These are phyloP conservation scores for Ambrosia trifida DNA, from an alignment of 129 eudicot species.

Conservation along the genomic window DNA sequence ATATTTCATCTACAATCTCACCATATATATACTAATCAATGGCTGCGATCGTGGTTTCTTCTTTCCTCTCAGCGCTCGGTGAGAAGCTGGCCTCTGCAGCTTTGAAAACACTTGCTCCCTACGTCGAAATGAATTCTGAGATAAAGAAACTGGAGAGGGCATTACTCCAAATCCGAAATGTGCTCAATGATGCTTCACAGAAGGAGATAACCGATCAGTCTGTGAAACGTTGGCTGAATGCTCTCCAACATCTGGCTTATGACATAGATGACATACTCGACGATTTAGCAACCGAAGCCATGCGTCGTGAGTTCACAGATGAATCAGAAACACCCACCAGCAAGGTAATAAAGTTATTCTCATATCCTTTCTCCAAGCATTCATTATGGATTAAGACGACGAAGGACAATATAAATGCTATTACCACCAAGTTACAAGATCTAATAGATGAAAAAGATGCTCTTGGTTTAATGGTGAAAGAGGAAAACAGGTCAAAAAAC, in stretches of 20 bases:
- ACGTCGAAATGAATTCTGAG: neutral
- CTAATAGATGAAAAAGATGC: no score
- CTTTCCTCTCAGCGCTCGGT: no score
- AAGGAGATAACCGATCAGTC: neutral
- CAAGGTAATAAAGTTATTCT: neutral
- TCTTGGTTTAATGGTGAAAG: no score
- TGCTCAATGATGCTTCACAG: neutral
- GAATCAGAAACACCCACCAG: neutral
- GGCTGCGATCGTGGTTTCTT: no score
- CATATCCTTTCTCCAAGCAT: neutral
- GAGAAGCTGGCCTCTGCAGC: no score
- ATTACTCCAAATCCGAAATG: neutral
- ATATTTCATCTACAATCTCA: no score
- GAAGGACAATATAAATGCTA: neutral
- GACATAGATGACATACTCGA: constrained; percentile 2
- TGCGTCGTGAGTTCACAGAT: neutral
- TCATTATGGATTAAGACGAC: neutral
- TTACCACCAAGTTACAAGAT: neutral
- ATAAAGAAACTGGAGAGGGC: neutral
- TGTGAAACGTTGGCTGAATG: neutral
- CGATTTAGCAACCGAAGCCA: neutral
- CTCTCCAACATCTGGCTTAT: neutral
- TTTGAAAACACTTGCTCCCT: constrained; percentile 1
- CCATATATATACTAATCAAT: no score
- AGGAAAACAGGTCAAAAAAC: no score